These are phyloP conservation scores for Cymbopogon citratus DNA, from an alignment of 176 grass and related monocot genomes.

Conservation along the genomic window DNA sequence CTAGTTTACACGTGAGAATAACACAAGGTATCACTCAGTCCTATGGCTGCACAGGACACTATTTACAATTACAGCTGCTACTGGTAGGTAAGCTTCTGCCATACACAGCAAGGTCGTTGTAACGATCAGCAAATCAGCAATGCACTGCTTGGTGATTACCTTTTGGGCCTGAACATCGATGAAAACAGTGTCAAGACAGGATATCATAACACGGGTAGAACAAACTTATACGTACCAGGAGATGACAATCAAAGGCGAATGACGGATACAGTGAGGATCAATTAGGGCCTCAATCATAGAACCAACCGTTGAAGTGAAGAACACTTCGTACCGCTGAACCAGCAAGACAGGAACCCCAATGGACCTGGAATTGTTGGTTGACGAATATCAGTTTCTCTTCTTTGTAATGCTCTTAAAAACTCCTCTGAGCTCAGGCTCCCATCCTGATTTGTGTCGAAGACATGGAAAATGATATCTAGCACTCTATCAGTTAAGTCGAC, in stretches of 20 bases:
- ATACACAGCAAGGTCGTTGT: neutral
- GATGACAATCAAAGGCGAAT: neutral
- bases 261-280: neutral
- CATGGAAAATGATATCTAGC: conserved; percentile 78
- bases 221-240: neutral
- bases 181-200: neutral
- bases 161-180: neutral
- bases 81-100: neutral
- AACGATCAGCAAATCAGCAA: conserved; percentile 5
- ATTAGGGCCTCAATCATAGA: neutral
- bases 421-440: conserved; percentile 70
- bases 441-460: conserved; percentile 74
- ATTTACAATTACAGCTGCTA: conserved; percentile 15
- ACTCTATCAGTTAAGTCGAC: conserved; percentile 62
- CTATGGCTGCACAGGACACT: neutral
- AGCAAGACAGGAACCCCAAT: conserved; percentile 41
- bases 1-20: neutral
- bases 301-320: conserved; percentile 28
- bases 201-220: neutral
- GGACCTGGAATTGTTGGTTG: conserved; percentile 40
- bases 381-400: conserved; percentile 54
- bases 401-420: conserved; percentile 74
- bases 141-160: neutral
- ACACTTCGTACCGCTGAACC: conserved; percentile 45
- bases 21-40: neutral